Conservation (phyloP, 2,329 filamentous ascomycete genomes). For the Cercospora berteroae region DNA sequence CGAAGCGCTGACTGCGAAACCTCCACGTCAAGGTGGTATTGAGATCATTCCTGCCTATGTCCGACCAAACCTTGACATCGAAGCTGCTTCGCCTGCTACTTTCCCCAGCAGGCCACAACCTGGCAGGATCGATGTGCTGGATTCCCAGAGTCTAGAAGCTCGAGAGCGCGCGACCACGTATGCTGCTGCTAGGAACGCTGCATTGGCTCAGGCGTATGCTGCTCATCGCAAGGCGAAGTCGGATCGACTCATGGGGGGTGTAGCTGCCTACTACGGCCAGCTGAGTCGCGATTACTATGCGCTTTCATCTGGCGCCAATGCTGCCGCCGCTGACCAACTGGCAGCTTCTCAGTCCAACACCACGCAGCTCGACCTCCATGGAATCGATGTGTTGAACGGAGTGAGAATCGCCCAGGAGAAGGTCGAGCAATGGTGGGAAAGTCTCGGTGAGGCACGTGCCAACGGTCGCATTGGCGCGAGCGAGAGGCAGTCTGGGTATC, state of each 20-base stretch:
- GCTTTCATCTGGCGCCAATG: conserved; percentile 57
- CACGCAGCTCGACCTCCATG: conserved; percentile 73
- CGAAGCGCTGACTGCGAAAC: conserved; percentile 49
- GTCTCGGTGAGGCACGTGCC: conserved; percentile 63
- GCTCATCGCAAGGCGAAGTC: conserved; percentile 64
- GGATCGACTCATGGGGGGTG: conserved; percentile 70
- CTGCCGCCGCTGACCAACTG: conserved; percentile 66
- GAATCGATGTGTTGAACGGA: conserved; percentile 76
- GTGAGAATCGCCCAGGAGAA: conserved; percentile 70
- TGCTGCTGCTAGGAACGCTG: conserved; percentile 48
- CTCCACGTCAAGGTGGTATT: conserved; percentile 42
- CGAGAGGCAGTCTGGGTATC: conserved; percentile 56
- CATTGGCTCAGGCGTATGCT: conserved; percentile 57
- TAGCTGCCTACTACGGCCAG: conserved; percentile 72
- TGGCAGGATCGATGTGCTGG: background rate
- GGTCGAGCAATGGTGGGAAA: conserved; percentile 73
- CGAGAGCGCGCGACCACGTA: conserved; percentile 35
- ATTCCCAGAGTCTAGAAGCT: conserved; percentile 19
- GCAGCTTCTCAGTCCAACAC: conserved; percentile 64
- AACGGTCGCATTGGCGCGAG: conserved; percentile 45
- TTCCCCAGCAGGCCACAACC: background rate
- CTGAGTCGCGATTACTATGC: conserved; percentile 64
- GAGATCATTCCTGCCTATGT: conserved; percentile 51
- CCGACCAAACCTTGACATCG: conserved; percentile 32
- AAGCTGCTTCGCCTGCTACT: background rate